Evolutionary conservation across 176 grass and related monocot genomes (phyloP).

Genomic region (Zoysia japonica): DNA sequence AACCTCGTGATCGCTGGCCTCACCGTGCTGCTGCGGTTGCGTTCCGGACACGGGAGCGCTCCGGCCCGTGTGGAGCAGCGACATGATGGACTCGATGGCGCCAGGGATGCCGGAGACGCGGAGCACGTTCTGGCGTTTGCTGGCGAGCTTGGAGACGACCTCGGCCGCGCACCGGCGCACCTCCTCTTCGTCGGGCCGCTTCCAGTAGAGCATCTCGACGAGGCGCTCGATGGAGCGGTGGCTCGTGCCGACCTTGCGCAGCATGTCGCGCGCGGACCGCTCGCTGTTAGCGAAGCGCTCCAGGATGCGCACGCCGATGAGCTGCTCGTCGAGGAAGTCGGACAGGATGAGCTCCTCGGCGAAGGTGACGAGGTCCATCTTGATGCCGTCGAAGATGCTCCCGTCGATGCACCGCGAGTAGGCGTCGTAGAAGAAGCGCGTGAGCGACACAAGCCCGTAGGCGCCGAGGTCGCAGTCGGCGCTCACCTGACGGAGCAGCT

Average conservation of each 20-base stretch:
- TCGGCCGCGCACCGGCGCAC: slow-evolving; percentile 46
- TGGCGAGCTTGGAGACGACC: slow-evolving; percentile 53
- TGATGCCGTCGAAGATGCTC: slow-evolving; percentile 74
- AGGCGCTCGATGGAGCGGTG: slow-evolving; percentile 4
- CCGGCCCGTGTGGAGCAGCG: slow-evolving; percentile 49
- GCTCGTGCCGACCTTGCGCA: slow-evolving; percentile 17
- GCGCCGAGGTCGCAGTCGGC: slow-evolving; percentile 15
- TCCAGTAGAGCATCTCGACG: slow-evolving; percentile 50
- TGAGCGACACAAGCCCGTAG: slow-evolving; percentile 51
- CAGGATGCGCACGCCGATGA: slow-evolving; percentile 62
- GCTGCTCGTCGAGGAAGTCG: slow-evolving; percentile 66
- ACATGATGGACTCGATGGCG: slow-evolving; percentile 68
- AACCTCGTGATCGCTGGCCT: background rate
- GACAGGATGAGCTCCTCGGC: slow-evolving; percentile 59
- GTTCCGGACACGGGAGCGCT: background rate
- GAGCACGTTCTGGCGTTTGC: slow-evolving; percentile 59
- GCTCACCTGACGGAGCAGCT: slow-evolving; percentile 50
- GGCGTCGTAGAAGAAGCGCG: slow-evolving; percentile 69
- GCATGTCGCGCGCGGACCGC: background rate
- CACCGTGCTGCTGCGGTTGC: background rate
- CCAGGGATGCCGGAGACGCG: slow-evolving; percentile 59
- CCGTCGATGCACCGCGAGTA: slow-evolving; percentile 59
- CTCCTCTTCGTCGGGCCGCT: slow-evolving; percentile 48
- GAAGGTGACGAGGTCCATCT: slow-evolving; percentile 72
- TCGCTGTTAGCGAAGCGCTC: slow-evolving; percentile 33